phyloP scores from a whole-genome alignment of 257 asterid genomes.

The Leptodermis oblonga region DNA sequence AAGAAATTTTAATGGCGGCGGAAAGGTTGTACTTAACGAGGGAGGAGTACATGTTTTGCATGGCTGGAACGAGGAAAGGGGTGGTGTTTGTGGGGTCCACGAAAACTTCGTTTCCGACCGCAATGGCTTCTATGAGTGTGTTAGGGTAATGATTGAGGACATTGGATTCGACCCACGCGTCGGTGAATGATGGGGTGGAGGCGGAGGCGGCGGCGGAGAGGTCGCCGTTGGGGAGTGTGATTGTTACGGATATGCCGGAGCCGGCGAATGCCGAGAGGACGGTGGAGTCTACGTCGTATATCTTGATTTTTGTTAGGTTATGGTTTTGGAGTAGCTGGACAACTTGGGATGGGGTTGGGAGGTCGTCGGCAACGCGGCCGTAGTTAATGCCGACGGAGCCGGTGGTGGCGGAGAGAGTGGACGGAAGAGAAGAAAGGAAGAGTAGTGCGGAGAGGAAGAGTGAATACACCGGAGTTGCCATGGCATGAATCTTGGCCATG shows the following conservation, averaged over 20 bases:
- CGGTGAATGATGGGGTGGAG: slow-evolving; percentile 45
- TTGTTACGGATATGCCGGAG: slow-evolving; percentile 57
- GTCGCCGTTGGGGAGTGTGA: slow-evolving; percentile 72
- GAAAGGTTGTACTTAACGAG: slow-evolving; percentile 44
- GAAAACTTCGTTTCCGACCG: slow-evolving; percentile 82
- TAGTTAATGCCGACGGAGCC: slow-evolving; percentile 69
- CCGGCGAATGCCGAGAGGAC: slow-evolving; percentile 69
- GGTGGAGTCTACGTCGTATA: slow-evolving; percentile 62
- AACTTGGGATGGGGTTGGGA: slow-evolving; percentile 62
- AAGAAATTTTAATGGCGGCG: slow-evolving; percentile 47
- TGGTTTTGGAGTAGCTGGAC: slow-evolving; percentile 66
- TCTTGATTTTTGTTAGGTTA: slow-evolving; percentile 51
- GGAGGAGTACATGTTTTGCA: slow-evolving; percentile 63
- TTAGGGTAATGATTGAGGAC: slow-evolving; percentile 48
- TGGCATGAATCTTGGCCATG: too few species aligned
- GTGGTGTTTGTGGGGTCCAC: slow-evolving; percentile 59
- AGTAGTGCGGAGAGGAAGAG: slow-evolving; percentile 13
- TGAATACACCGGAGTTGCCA: slow-evolving; percentile 17
- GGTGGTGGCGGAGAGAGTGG: slow-evolving; percentile 24
- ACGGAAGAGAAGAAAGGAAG: slow-evolving; percentile 3
- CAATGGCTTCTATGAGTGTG: slow-evolving; percentile 57
- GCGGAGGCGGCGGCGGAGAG: slow-evolving; percentile 79
- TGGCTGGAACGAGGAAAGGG: slow-evolving; percentile 66
- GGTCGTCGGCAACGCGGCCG: slow-evolving; percentile 78
- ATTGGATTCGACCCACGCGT: slow-evolving; percentile 66